Percentiles rank a stretch among this genome's conserved stretches.
Evolutionary conservation across 1,284 basidiomycete species (phyloP).

Genomic region (Ustilago curta): DNA sequence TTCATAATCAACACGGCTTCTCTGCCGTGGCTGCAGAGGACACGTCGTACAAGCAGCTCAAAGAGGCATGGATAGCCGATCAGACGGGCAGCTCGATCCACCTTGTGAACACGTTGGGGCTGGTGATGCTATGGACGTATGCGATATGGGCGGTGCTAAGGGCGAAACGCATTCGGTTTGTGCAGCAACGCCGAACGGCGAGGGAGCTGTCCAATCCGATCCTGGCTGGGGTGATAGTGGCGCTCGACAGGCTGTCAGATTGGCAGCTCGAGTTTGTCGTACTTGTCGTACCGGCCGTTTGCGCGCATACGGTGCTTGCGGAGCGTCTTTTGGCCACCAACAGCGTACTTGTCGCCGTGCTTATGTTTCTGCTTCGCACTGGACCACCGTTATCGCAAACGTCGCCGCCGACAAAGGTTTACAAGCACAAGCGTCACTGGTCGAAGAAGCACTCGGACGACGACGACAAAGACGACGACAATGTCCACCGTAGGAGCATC

Average conservation of each 20-base stretch:
- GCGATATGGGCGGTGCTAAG: slow-evolving; percentile 25
- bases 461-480: slow-evolving; percentile 30
- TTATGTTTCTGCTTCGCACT: slow-evolving; percentile 1
- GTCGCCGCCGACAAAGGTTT: background rate
- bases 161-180: slow-evolving; percentile 28
- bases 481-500: background rate
- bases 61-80: slow-evolving; percentile 88
- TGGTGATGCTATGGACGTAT: slow-evolving; percentile 78
- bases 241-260: slow-evolving; percentile 14
- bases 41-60: slow-evolving; percentile 79
- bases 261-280: slow-evolving; percentile 75
- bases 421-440: slow-evolving; percentile 44
- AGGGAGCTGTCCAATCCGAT: background rate
- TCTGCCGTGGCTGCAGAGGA: background rate
- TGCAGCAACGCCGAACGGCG: slow-evolving; percentile 1
- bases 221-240: background rate
- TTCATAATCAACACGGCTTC: slow-evolving; percentile 4
- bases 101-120: slow-evolving; percentile 80
- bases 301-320: slow-evolving; percentile 83
- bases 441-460: slow-evolving; percentile 47
- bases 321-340: slow-evolving; percentile 75
- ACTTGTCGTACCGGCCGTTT: slow-evolving; percentile 80
- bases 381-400: slow-evolving; percentile 7
- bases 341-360: slow-evolving; percentile 70
- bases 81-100: slow-evolving; percentile 81